These are phyloP conservation scores for Hanseniaspora gamundiae DNA, from an alignment of 1,139 yeast species.

Conservation along the genomic window DNA sequence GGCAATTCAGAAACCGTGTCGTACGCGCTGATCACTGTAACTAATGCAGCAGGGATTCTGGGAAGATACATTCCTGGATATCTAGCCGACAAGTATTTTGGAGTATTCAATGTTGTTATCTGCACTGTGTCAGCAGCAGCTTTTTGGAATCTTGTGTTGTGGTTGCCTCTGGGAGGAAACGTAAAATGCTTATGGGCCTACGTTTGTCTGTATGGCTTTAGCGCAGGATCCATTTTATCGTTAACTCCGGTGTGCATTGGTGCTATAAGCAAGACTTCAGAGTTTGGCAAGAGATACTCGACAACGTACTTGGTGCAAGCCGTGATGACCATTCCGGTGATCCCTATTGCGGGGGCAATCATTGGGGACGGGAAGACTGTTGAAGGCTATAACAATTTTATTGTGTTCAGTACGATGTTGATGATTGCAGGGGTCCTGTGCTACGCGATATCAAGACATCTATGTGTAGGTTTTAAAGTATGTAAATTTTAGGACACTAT, in stretches of 20 bases:
- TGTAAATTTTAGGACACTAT: slow-evolving; percentile 3
- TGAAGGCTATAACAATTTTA: slow-evolving; percentile 20
- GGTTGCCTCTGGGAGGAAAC: slow-evolving; percentile 28
- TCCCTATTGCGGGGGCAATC: slow-evolving; percentile 42
- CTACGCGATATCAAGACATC: slow-evolving; percentile 12
- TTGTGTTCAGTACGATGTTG: slow-evolving; percentile 15
- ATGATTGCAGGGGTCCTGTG: slow-evolving; percentile 11
- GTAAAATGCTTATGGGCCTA: slow-evolving; percentile 24
- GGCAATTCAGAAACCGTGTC: slow-evolving; percentile 6
- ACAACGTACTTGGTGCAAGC: slow-evolving; percentile 36
- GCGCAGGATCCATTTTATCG: slow-evolving; percentile 27
- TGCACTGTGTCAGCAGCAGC: slow-evolving; percentile 22
- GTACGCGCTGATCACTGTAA: slow-evolving; percentile 39
- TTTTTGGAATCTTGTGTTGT: slow-evolving; percentile 20
- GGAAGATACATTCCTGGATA: slow-evolving; percentile 49
- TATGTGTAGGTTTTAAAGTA: slow-evolving; percentile 12
- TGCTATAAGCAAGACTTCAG: slow-evolving; percentile 35
- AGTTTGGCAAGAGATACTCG: slow-evolving; percentile 40
- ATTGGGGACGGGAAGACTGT: slow-evolving; percentile 29
- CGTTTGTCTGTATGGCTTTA: slow-evolving; percentile 27
- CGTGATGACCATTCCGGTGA: slow-evolving; percentile 31
- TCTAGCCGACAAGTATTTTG: slow-evolving; percentile 38
- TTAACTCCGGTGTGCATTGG: slow-evolving; percentile 41
- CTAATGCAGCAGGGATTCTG: slow-evolving; percentile 46
- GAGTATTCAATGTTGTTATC: slow-evolving; percentile 45